Evolutionary conservation across 2,329 filamentous ascomycete genomes (phyloP), one percentile per base, ranked within the genome.

Genomic region (Fusarium veterinarium): DNA sequence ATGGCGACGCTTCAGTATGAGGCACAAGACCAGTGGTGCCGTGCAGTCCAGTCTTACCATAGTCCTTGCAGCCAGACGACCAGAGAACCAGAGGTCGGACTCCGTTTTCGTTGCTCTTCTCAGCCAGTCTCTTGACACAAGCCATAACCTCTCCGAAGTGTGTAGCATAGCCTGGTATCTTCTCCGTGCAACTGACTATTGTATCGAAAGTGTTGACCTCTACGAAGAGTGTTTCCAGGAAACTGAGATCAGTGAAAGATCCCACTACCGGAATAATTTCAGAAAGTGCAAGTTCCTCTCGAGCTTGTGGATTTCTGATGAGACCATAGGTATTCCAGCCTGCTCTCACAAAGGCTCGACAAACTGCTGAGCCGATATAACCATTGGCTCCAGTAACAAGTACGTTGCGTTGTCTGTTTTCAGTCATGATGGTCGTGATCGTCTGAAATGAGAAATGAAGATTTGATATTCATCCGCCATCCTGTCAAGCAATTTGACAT

Each of bases 1-100:
- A 55, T 0, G 83, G 82, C 0, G 83, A 83, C 0, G 79, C 71
- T 71, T 87, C 85, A 0, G 81, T 83, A 49, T 87, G 85, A 13
- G 84, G 82, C 12, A 72, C 68, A 7, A 87, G 78, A 1, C 65
- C 76, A 0, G 79, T 69, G 1, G 80, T 76, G 4, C 81, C 81
- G 53, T 85, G 80, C 70, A 83, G 51, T 51, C 72, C 44, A 11
- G 78, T 77, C 9, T 69, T 77, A 4, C 86, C 85, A 67, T 87
- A 87, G 75, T 87, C 86, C 64, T 87, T 87, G 75, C 85, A 87
- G 0, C 86, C 86, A 6, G 83, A 85, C 14, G 81, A 84, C 74
- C 83, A 83, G 6, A 87, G 80, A 8, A 87, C 81, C 1, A 87
- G 75, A 0, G 85, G 83, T 23, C 77, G 77, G 4, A 81, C 75